Base-by-base conservation (phyloP, 345 rosid species). In the Eucalyptus sp. region DNA sequence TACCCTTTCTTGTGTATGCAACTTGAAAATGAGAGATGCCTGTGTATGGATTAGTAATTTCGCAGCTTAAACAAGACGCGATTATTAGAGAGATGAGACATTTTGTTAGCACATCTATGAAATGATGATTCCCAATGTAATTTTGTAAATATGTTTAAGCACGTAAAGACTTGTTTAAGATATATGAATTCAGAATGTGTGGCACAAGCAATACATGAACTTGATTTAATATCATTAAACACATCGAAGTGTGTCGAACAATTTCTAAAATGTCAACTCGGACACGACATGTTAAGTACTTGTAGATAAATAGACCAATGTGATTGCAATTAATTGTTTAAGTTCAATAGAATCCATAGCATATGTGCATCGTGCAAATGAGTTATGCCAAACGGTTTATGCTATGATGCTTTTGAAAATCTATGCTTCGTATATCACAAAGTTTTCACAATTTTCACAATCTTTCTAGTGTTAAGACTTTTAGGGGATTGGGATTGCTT, bases 351-450 rank as follows among this genome's bases (percentile, higher is more conserved):
- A 20, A 33, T 33, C 13, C 24, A 71, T 33, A 18, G 41, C 44
- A 71, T 66, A 1, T 31, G 22, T 66, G 41, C 79, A 0, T n/a
- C 12, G 24, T 7, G 13, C 43, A 16, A 3, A 68, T 31, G 10
- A 52, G 58, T 52, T 25, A 0, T 58, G 13, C 64, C 64, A 58
- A 58, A 25, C 7, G 4, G 41, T 31, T 66, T 15, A 66, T 66
- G 43, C 6, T 7, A 15, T 33, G 10, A 64, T 3, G 76, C 20
- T n/a, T 7, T n/a, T 0, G 20, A 64, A 64, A 56, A 14, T n/a
- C 76, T 0, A n/a, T n/a, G 37, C 76, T 64, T n/a, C 1, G 76
- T 0, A 64, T n/a, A n/a, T n/a, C 13, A 3, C 20, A 15, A 1
- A 64, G 7, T 14, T 64, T 24, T 58, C 13, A 24, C 29, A 22